phyloP scores from a whole-genome alignment of 202 grass and related monocot genomes.

The Alloteropsis angusta region DNA sequence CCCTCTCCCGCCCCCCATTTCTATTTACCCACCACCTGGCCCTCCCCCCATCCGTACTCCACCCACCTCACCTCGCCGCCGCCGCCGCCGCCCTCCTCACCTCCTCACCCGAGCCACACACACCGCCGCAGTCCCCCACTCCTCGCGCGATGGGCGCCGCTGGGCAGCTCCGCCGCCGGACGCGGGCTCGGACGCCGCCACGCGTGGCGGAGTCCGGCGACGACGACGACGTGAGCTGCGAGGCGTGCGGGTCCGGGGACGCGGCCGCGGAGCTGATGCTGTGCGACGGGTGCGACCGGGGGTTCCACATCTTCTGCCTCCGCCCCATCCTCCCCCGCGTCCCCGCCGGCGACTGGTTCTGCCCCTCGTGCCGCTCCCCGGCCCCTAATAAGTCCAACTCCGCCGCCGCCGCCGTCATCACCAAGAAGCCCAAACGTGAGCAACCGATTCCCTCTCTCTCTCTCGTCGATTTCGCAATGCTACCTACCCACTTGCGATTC shows the following conservation, averaged over 20 bases:
- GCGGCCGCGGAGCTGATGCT: conserved; percentile 58
- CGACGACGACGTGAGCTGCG: conserved; percentile 37
- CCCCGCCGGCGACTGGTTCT: conserved; percentile 77
- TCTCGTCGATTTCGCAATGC: too few relatives aligned
- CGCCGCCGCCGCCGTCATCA: neutral
- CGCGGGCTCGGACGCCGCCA: conserved; percentile 11
- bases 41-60: neutral
- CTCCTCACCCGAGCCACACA: neutral
- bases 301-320: conserved; percentile 90
- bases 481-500: neutral
- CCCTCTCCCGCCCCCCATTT: neutral
- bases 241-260: conserved; percentile 64
- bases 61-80: neutral
- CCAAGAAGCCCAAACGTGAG: conserved; percentile 50
- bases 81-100: neutral
- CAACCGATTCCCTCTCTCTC: neutral
- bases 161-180: conserved; percentile 48
- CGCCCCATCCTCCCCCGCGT: conserved; percentile 77
- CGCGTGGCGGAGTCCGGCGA: neutral
- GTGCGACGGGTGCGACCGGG: conserved; percentile 74
- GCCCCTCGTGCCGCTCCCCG: conserved; percentile 42
- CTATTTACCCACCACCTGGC: neutral
- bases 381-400: conserved; percentile 15
- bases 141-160: conserved; percentile 32
- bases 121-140: neutral